Base-by-base conservation (phyloP, 768 basidiomycete genomes). In the Harrya chromipes region DNA sequence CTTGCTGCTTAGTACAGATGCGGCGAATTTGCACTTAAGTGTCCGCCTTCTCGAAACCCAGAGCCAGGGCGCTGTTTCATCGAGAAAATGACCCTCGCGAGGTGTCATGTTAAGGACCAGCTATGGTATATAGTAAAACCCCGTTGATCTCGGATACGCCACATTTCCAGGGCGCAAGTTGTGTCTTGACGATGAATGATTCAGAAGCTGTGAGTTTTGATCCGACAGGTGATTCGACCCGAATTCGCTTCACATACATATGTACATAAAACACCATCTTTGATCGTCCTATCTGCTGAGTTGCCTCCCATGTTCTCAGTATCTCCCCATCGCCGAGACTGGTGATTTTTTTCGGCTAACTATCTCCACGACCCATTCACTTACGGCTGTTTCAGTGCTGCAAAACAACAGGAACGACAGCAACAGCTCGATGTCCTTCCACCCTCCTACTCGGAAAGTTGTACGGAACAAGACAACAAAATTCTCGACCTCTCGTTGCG, bases 401-500 rank as follows among this genome's bases (percentile, higher is more conserved):
- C 60, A 19, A 75, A 75, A 52, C 72, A 67, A 24, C 61, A 59
- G 20, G 64, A 70, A 42, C 63, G 68, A 3, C 64, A 55, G 24
- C 43, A 52, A 19, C 59, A 64, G 43, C 56, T 74, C 12, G 59
- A 62, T 11, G 51, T 53, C 26, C 65, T 70, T 41, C 67, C 72
- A 4, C 3, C 53, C 0, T 47, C 59, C 9, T 74, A 69, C 51
- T 57, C 53, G 16, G 54, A 63, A 27, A 49, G 52, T 9, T 66
- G 65, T 43, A 67, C 69, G 4, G 71, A 72, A 40, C 49, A 65
- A 21, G 71, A 78, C 53, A 49, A 63, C 34, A 53, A 62, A 29
- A 50, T 76, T 23, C 70, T 75, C 40, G 58, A 63, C 16, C 60
- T 71, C 33, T 65, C 76, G 4, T 55, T 76, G 7, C 51, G 63